Evolutionary conservation across 345 rosid species (phyloP).

Genomic region (Syzygium jambos): DNA sequence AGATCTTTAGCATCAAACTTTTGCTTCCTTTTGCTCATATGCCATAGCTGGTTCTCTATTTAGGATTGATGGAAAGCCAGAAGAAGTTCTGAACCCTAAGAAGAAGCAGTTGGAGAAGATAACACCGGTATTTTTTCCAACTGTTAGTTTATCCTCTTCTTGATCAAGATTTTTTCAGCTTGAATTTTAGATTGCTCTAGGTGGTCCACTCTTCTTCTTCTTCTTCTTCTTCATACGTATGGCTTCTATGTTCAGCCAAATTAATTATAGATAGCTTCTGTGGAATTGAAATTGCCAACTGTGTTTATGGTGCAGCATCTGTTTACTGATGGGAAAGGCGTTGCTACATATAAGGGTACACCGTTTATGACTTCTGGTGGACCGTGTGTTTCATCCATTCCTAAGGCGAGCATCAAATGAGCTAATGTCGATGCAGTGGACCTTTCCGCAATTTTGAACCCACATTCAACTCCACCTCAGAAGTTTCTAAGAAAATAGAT

Average conservation of each 20-base stretch:
- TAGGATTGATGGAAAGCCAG: slow-evolving; percentile 95
- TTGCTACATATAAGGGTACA: slow-evolving; percentile 86
- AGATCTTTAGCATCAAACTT: background rate
- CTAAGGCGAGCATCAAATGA: slow-evolving; percentile 78
- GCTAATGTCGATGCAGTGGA: background rate
- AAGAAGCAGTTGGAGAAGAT: slow-evolving; percentile 95
- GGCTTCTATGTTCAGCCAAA: background rate
- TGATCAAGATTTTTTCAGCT: background rate
- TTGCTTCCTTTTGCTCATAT: background rate
- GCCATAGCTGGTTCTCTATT: slow-evolving; percentile 1
- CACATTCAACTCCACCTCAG: background rate
- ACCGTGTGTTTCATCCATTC: slow-evolving; percentile 67
- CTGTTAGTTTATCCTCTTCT: background rate
- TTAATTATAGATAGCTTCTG: background rate
- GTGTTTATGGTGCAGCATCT: slow-evolving; percentile 55
- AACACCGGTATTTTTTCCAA: slow-evolving; percentile 49
- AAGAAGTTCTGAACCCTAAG: slow-evolving; percentile 87
- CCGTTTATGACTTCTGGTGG: slow-evolving; percentile 94
- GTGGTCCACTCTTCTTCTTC: background rate
- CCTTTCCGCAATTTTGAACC: background rate
- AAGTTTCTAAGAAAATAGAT: background rate
- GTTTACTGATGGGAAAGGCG: slow-evolving; percentile 79
- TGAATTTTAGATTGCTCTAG: background rate
- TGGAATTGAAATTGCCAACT: background rate
- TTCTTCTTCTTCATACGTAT: background rate